A percentile compares a stretch with the other conserved stretches of the same genome.
These are phyloP conservation scores for Phytophthora rubi DNA, from an alignment of 352 stramenopile species.

Conservation along the genomic window DNA sequence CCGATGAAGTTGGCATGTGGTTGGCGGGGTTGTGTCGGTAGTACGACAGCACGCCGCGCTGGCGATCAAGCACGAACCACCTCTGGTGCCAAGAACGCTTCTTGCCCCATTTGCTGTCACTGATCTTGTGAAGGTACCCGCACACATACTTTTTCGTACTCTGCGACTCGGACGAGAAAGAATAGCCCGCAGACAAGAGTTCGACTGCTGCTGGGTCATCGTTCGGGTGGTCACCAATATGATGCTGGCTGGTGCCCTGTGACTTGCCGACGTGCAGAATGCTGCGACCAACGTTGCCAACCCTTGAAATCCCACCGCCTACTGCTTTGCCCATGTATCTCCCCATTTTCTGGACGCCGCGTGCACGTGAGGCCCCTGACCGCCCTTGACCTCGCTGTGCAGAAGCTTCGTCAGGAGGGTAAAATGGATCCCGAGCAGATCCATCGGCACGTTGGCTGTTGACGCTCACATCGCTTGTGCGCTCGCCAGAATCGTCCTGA, in stretches of 20 bases:
- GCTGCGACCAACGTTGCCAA: conserved; percentile 77
- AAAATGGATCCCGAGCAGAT: conserved; percentile 30
- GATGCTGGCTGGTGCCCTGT: conserved; percentile 28
- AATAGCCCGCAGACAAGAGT: conserved; percentile 56
- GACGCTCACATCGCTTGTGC: conserved; percentile 16
- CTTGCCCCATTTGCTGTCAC: conserved; percentile 84
- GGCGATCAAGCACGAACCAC: conserved; percentile 86
- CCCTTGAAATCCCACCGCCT: conserved; percentile 78
- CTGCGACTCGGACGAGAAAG: conserved; percentile 80
- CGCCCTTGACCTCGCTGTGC: conserved; percentile 27
- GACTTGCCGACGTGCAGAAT: conserved; percentile 79
- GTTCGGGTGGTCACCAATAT: conserved; percentile 17
- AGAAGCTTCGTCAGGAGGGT: conserved; percentile 22
- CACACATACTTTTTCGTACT: conserved; percentile 84
- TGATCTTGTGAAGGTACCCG: conserved; percentile 87
- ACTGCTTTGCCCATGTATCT: conserved; percentile 82
- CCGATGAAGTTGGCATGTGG: conserved; percentile 51
- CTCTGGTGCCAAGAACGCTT: conserved; percentile 84
- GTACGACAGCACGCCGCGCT: conserved; percentile 78
- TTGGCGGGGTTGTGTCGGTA: conserved; percentile 85
- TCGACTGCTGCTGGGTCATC: conserved; percentile 39
- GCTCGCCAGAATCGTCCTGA: conserved; percentile 21
- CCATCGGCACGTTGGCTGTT: conserved; percentile 18
- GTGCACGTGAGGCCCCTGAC: conserved; percentile 38
- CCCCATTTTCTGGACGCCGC: conserved; percentile 77